A percentile compares a stretch with the other conserved stretches of the same genome.
Evolutionary conservation across 2,329 filamentous ascomycete genomes (phyloP).

Genomic region (Thyridium curvatum): DNA sequence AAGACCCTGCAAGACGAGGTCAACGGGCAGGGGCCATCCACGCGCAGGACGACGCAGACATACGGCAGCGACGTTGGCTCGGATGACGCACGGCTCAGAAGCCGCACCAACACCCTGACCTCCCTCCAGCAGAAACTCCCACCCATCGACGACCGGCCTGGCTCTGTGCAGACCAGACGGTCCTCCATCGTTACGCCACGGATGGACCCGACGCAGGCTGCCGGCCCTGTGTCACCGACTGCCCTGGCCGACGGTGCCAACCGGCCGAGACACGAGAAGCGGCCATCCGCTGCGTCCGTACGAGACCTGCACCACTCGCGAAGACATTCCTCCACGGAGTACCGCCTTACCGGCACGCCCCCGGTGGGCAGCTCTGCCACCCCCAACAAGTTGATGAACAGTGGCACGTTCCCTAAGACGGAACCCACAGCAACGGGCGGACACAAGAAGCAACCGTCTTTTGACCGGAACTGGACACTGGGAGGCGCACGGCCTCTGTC

Average conservation of each 20-base stretch:
- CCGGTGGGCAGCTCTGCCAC: conserved; percentile 21
- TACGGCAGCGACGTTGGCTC: conserved; percentile 55
- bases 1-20: conserved; percentile 87
- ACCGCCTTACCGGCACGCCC: conserved; percentile 37
- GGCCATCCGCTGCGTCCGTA: conserved; percentile 75
- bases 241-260: too few relatives aligned
- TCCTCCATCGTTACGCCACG: conserved; percentile 46
- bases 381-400: conserved; percentile 32
- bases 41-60: conserved; percentile 46
- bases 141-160: conserved; percentile 34
- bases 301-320: conserved; percentile 78
- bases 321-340: conserved; percentile 82
- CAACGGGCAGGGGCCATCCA: conserved; percentile 39
- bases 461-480: conserved; percentile 65
- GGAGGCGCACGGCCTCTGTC: conserved; percentile 46
- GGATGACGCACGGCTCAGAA: conserved; percentile 46
- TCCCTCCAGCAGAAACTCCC: conserved; percentile 33
- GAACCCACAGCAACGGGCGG: conserved; percentile 19
- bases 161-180: conserved; percentile 40
- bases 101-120: conserved; percentile 52
- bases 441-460: conserved; percentile 63
- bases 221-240: conserved; percentile 30
- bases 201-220: conserved; percentile 32
- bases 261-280: conserved; percentile 43
- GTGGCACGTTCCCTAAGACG: conserved; percentile 33